Conservation (phyloP, 129 eudicot genomes). For the Centaurea solstitialis region DNA sequence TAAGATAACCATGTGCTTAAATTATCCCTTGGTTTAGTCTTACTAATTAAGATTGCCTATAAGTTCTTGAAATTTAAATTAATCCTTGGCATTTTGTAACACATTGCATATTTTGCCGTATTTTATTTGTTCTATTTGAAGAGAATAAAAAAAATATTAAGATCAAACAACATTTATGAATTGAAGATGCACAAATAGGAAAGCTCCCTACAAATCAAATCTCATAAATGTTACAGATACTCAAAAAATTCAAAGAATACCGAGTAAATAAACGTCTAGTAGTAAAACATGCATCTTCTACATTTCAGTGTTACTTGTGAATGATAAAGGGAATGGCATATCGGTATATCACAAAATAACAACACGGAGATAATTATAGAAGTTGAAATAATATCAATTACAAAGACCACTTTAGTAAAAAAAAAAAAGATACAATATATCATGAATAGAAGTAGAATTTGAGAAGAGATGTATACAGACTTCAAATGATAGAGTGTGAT, state of each 20-base stretch:
- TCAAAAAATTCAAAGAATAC: not conserved
- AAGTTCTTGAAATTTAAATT: not conserved
- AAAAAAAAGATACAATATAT: no score
- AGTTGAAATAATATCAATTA: not conserved
- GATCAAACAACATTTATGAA: no score
- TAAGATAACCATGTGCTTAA: not conserved
- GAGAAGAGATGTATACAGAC: no score
- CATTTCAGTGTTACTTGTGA: no score
- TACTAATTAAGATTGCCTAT: not conserved
- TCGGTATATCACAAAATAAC: not conserved
- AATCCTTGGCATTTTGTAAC: not conserved
- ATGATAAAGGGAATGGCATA: not conserved
- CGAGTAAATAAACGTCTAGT: not conserved
- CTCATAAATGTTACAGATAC: not conserved
- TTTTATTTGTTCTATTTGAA: not conserved
- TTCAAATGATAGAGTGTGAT: not conserved
- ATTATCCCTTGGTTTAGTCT: not conserved
- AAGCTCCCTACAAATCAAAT: not conserved
- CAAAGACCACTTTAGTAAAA: not conserved
- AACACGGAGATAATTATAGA: not conserved
- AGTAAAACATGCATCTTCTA: not conserved
- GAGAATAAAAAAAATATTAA: not conserved
- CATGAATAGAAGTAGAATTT: no score
- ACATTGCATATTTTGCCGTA: not conserved
- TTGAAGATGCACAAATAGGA: not conserved